Conservation (phyloP, 2,329 filamentous ascomycete species). For the Aureobasidium sp. region DNA sequence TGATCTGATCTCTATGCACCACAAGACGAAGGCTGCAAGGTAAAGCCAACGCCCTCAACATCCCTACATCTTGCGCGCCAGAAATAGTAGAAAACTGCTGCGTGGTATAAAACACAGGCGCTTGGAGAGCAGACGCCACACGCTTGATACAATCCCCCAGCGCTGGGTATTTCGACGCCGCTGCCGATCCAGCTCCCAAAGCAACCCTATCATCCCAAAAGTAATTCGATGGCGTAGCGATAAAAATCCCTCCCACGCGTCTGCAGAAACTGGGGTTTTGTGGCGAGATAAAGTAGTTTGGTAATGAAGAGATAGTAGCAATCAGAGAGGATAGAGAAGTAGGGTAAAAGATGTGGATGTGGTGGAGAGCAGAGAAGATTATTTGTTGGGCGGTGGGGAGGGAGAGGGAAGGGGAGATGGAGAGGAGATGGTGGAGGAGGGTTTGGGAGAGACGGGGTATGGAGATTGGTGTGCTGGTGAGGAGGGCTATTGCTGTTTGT, state of each 20-base stretch:
- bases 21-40: slow-evolving; percentile 30
- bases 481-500: slow-evolving; percentile 47
- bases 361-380: slow-evolving; percentile 39
- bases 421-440: slow-evolving; percentile 20
- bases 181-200: slow-evolving; percentile 4
- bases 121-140: slow-evolving; percentile 19
- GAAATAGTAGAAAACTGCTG: slow-evolving; percentile 15
- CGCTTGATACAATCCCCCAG: slow-evolving; percentile 21
- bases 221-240: slow-evolving; percentile 52
- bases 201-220: slow-evolving; percentile 46
- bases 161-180: not conserved
- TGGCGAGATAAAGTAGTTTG: slow-evolving; percentile 43
- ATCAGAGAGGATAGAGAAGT: slow-evolving; percentile 46
- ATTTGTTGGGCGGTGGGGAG: slow-evolving; percentile 18
- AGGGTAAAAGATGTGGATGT: slow-evolving; percentile 54
- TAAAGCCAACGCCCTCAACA: slow-evolving; percentile 24
- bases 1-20: slow-evolving; percentile 28
- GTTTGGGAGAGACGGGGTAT: slow-evolving; percentile 40
- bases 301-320: slow-evolving; percentile 41
- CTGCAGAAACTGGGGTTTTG: slow-evolving; percentile 42
- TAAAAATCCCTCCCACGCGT: slow-evolving; percentile 43
- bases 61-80: not conserved
- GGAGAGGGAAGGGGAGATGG: not conserved
- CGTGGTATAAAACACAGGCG: slow-evolving; percentile 25
- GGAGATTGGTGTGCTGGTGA: slow-evolving; percentile 47